phyloP scores from a whole-genome alignment of 805 yeast genomes.

The Lachancea sp. region DNA sequence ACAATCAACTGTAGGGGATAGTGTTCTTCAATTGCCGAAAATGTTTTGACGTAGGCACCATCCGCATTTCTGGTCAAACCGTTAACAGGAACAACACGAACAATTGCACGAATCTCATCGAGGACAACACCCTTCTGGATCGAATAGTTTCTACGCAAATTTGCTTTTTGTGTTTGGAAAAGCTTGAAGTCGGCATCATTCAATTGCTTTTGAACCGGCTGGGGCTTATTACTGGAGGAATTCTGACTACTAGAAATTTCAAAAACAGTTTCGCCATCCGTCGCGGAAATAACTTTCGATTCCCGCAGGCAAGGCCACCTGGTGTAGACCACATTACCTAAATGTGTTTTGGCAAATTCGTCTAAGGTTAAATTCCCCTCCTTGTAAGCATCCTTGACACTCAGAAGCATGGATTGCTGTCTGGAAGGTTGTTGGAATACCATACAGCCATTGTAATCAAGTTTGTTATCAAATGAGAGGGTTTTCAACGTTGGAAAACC shows the following conservation, averaged over 20 bases:
- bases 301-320: constrained; percentile 91
- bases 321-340: constrained; percentile 61
- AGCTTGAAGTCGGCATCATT: constrained; percentile 43
- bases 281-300: constrained; percentile 58
- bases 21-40: constrained; percentile 42
- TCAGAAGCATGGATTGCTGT: constrained; percentile 72
- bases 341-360: constrained; percentile 57
- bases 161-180: constrained; percentile 38
- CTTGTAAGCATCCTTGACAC: constrained; percentile 48
- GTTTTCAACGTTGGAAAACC: constrained; percentile 86
- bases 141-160: constrained; percentile 39
- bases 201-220: constrained; percentile 35
- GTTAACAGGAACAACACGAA: constrained; percentile 65
- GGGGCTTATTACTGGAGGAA: constrained; percentile 26
- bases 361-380: constrained; percentile 46
- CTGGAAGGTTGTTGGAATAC: constrained; percentile 83
- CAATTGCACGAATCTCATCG: constrained; percentile 49
- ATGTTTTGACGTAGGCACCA: constrained; percentile 80
- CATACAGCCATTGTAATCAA: constrained; percentile 56
- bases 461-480: constrained; percentile 49
- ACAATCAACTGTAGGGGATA: constrained; percentile 82
- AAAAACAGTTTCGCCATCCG: constrained; percentile 48
- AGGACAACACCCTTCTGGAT: constrained; percentile 57
- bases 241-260: constrained; percentile 15
- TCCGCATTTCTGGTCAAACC: constrained; percentile 63